Evolutionary conservation across 1,284 basidiomycete species (phyloP).

Genomic region (Trichosporon sp.): DNA sequence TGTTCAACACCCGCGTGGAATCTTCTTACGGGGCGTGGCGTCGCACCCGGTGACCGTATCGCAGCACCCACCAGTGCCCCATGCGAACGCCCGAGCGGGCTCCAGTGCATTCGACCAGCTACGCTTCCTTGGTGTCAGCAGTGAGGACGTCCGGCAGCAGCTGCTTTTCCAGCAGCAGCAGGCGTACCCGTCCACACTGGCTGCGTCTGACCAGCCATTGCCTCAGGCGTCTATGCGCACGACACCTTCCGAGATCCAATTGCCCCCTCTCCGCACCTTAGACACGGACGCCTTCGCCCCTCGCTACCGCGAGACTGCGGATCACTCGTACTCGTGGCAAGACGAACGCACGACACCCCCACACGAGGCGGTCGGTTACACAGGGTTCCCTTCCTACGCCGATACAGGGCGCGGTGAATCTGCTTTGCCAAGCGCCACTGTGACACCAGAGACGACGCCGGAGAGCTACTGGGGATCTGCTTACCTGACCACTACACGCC

Average conservation of each 20-base stretch:
- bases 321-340: neutral
- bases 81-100: conserved; percentile 11
- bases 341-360: conserved; percentile 6
- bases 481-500: neutral
- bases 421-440: neutral
- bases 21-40: conserved; percentile 16
- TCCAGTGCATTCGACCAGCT: neutral
- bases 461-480: conserved; percentile 3
- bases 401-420: neutral
- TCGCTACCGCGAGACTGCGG: conserved; percentile 6
- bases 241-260: conserved; percentile 11
- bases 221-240: conserved; percentile 1
- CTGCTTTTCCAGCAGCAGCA: neutral
- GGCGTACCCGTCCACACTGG: neutral
- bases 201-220: neutral
- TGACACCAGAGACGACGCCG: neutral
- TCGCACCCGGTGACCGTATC: conserved; percentile 10
- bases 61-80: conserved; percentile 1
- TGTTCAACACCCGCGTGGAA: conserved; percentile 18
- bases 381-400: neutral
- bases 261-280: conserved; percentile 8
- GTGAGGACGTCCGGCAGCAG: neutral
- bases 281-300: conserved; percentile 1
- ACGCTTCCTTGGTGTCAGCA: conserved; percentile 12
- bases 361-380: neutral